phyloP scores from a whole-genome alignment of 2,329 filamentous ascomycete species.

The Colletotrichum cereale region DNA sequence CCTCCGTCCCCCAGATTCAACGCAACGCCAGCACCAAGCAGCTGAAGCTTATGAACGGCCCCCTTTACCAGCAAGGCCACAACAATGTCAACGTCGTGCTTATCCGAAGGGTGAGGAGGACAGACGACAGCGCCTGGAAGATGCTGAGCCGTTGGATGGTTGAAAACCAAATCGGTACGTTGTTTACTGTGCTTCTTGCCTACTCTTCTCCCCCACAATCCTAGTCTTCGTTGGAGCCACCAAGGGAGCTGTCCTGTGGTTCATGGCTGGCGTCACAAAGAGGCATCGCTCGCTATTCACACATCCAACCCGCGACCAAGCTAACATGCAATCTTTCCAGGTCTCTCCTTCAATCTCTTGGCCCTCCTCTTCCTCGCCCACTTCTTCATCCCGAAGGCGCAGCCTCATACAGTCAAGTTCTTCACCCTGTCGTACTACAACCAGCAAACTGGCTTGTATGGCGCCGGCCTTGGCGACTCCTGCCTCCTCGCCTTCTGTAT shows the following conservation, averaged over 20 bases:
- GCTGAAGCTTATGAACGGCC: conserved; percentile 62
- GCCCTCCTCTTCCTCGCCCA: conserved; percentile 87
- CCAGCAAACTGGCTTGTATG: conserved; percentile 75
- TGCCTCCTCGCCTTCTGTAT: conserved; percentile 84
- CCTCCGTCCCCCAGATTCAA: conserved; percentile 25
- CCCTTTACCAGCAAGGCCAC: conserved; percentile 68
- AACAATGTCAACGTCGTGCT: conserved; percentile 63
- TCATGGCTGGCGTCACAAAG: conserved; percentile 9
- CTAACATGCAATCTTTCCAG: conserved; percentile 53
- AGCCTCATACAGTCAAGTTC: conserved; percentile 86
- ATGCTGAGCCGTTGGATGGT: conserved; percentile 77
- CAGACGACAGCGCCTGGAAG: conserved; percentile 72
- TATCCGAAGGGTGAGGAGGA: conserved; percentile 69
- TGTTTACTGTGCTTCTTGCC: conserved; percentile 35
- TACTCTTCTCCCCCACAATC: conserved; percentile 2
- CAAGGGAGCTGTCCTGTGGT: conserved; percentile 14
- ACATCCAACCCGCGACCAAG: background rate
- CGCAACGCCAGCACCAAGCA: conserved; percentile 40
- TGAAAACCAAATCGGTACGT: conserved; percentile 83
- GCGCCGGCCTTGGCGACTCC: conserved; percentile 82
- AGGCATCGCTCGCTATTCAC: background rate
- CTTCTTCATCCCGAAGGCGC: conserved; percentile 83
- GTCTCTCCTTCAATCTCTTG: conserved; percentile 87
- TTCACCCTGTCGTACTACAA: conserved; percentile 90
- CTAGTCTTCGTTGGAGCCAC: conserved; percentile 12